phyloP scores from a whole-genome alignment of 2,329 filamentous ascomycete species.

The Sordariomycetes sp. region DNA sequence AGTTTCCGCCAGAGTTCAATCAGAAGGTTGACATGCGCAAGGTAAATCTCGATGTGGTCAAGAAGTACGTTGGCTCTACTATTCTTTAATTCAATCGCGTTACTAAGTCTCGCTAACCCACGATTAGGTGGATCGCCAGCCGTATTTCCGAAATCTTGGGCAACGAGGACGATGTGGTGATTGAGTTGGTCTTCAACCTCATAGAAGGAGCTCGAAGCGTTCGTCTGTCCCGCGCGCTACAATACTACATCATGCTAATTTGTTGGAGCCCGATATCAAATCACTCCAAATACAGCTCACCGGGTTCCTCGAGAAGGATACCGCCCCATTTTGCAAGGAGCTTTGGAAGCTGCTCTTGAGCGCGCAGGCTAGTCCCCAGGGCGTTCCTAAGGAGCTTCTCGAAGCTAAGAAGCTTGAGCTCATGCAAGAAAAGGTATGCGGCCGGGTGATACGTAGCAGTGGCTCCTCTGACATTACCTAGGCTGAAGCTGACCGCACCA shows the following conservation, averaged over 20 bases:
- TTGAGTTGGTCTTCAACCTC: conserved; percentile 67
- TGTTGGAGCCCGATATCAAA: conserved; percentile 83
- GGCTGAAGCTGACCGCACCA: conserved; percentile 76
- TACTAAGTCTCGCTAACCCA: conserved; percentile 1
- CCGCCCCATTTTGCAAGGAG: conserved; percentile 81
- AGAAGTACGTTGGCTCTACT: conserved; percentile 73
- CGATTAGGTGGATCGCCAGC: conserved; percentile 77
- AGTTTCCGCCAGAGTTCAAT: conserved; percentile 88
- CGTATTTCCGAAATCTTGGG: conserved; percentile 81
- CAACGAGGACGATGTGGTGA: conserved; percentile 93
- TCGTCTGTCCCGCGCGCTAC: not conserved
- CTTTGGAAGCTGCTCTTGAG: conserved; percentile 88
- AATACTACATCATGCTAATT: conserved; percentile 8
- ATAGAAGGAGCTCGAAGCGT: conserved; percentile 52
- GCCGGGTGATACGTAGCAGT: not conserved
- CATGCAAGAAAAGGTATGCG: conserved; percentile 79
- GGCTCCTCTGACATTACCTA: conserved; percentile 19
- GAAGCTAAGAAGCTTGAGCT: conserved; percentile 95
- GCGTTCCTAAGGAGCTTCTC: conserved; percentile 86
- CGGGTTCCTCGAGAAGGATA: conserved; percentile 91
- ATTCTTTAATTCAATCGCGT: not conserved
- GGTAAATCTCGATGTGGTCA: conserved; percentile 95
- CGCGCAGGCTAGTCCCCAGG: conserved; percentile 78
- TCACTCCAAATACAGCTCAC: conserved; percentile 88
- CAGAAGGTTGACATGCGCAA: conserved; percentile 96